Evolutionary conservation across 1,284 basidiomycete species (phyloP).

Genomic region (Chalciporus sp.): DNA sequence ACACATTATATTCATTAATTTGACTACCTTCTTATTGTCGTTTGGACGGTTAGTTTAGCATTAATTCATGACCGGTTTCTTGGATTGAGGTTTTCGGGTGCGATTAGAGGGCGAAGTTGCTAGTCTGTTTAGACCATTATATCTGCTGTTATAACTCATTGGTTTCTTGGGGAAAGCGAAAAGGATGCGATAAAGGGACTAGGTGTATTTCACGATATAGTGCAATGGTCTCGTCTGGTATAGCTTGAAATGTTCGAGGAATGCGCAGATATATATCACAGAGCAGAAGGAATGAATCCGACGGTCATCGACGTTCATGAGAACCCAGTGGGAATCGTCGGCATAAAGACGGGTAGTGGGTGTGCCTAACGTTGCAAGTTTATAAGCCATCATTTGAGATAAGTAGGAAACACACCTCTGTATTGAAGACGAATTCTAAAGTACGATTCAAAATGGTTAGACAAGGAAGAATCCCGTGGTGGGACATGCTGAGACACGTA

Average conservation of each 20-base stretch:
- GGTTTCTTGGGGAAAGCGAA: too few species aligned
- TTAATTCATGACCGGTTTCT: slow-evolving; percentile 11
- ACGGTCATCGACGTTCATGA: slow-evolving; percentile 37
- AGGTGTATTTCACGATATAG: too few species aligned
- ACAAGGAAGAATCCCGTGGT: not conserved
- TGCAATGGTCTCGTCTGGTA: too few species aligned
- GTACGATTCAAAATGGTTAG: slow-evolving; percentile 6
- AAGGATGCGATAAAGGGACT: too few species aligned
- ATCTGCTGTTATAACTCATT: too few species aligned
- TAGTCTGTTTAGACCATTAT: too few species aligned
- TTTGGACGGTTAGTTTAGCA: slow-evolving; percentile 4
- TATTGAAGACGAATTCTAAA: slow-evolving; percentile 91
- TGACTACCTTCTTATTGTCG: slow-evolving; percentile 5
- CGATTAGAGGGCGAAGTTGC: too few species aligned
- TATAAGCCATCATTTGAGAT: slow-evolving; percentile 38
- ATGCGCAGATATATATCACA: not conserved
- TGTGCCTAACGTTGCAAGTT: slow-evolving; percentile 51
- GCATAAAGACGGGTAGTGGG: slow-evolving; percentile 65
- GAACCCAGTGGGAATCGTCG: slow-evolving; percentile 55
- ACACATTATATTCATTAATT: slow-evolving; percentile 19
- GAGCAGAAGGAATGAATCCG: not conserved
- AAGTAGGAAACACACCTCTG: slow-evolving; percentile 63
- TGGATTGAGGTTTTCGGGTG: not conserved
- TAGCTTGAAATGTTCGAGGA: not conserved
- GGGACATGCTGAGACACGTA: slow-evolving; percentile 40